A percentile compares a stretch with the other conserved stretches of the same genome.
These are phyloP conservation scores for Xylariales sp. DNA, from an alignment of 2,329 filamentous ascomycete species.

Conservation along the genomic window DNA sequence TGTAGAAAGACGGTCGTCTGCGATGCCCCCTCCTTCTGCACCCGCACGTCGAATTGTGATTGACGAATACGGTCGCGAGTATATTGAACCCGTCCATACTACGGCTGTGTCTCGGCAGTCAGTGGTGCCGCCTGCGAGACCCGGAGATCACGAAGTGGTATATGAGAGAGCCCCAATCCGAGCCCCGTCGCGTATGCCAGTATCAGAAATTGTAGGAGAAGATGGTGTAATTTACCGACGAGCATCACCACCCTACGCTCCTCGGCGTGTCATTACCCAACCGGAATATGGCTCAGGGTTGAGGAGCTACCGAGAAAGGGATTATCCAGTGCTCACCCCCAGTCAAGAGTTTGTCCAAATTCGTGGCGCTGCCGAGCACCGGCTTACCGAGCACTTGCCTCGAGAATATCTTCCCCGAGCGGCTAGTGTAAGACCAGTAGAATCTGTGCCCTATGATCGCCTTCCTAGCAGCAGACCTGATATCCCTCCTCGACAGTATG, in stretches of 20 bases:
- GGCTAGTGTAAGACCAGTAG: slow-evolving; percentile 68
- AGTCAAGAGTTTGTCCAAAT: slow-evolving; percentile 61
- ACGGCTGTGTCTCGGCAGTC: slow-evolving; percentile 59
- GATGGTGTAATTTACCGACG: slow-evolving; percentile 62
- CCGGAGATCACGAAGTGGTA: slow-evolving; percentile 65
- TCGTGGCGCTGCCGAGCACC: slow-evolving; percentile 56
- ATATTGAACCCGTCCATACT: slow-evolving; percentile 66
- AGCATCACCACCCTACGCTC: slow-evolving; percentile 62
- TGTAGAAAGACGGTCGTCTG: slow-evolving; percentile 58
- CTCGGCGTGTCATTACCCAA: slow-evolving; percentile 70
- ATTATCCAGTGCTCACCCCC: slow-evolving; percentile 62
- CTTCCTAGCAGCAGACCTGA: slow-evolving; percentile 58
- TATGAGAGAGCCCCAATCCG: slow-evolving; percentile 73
- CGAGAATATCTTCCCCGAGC: slow-evolving; percentile 67
- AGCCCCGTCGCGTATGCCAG: slow-evolving; percentile 63
- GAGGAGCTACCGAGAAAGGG: slow-evolving; percentile 66
- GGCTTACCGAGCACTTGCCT: slow-evolving; percentile 59
- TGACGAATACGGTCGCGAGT: slow-evolving; percentile 86
- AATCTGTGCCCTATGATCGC: slow-evolving; percentile 57
- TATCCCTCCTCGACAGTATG: slow-evolving; percentile 61
- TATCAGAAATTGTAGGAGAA: slow-evolving; percentile 61
- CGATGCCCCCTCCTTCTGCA: slow-evolving; percentile 62
- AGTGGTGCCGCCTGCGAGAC: slow-evolving; percentile 58
- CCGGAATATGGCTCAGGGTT: slow-evolving; percentile 68
- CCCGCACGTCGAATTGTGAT: slow-evolving; percentile 77